Percentiles rank a stretch among this genome's conserved stretches.
phyloP scores from a whole-genome alignment of 202 grass and related monocot genomes.

The Alloteropsis angusta region DNA sequence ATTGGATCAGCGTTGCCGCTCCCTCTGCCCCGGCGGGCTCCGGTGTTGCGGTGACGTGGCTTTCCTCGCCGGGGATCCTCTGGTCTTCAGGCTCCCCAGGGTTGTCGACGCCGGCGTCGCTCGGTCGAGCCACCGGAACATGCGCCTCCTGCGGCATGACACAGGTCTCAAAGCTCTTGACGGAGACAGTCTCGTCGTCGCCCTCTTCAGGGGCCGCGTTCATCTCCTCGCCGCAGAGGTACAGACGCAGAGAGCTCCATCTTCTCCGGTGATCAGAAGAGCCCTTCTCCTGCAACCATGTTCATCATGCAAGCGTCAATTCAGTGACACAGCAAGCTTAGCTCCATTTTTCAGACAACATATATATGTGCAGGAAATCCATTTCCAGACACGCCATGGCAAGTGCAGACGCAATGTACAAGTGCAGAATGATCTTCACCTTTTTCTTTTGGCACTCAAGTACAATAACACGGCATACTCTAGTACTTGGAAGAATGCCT shows the following conservation, averaged over 20 bases:
- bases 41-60: not conserved
- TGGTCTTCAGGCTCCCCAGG: not conserved
- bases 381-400: not conserved
- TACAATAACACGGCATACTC: not conserved
- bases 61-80: not conserved
- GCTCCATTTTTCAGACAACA: not conserved
- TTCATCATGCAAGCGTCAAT: not conserved
- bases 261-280: conserved; percentile 39
- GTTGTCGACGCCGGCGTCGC: not conserved
- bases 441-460: not conserved
- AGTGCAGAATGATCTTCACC: not conserved
- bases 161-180: conserved; percentile 43
- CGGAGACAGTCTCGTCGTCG: conserved; percentile 37
- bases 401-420: not conserved
- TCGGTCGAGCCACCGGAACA: not conserved
- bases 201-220: conserved; percentile 29
- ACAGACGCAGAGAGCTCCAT: conserved; percentile 55
- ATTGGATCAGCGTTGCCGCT: conserved; percentile 54
- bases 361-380: not conserved
- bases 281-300: conserved; percentile 32
- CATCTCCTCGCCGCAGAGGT: conserved; percentile 75
- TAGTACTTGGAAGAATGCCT: not conserved
- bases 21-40: conserved; percentile 8
- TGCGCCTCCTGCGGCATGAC: not conserved
- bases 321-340: not conserved